Evolutionary conservation across 2,329 filamentous ascomycete species (phyloP).

Genomic region (Beauveria sp.): DNA sequence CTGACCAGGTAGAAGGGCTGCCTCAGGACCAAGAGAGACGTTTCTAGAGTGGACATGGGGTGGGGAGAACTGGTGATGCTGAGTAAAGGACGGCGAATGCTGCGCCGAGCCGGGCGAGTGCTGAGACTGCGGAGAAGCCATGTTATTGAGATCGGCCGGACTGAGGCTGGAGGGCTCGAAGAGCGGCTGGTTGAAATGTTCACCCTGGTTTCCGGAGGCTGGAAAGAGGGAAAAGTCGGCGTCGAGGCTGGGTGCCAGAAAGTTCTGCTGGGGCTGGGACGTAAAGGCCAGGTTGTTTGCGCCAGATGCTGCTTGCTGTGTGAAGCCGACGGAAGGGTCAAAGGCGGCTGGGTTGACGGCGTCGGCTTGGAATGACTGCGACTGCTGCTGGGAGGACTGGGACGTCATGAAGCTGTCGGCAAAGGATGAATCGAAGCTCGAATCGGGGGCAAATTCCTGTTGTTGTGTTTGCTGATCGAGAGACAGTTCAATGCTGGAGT

Average conservation of each 20-base stretch:
- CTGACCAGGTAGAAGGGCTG: conserved; percentile 47
- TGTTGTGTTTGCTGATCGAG: conserved; percentile 38
- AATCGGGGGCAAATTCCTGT: conserved; percentile 39
- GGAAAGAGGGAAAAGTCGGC: conserved; percentile 61
- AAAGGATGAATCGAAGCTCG: conserved; percentile 39
- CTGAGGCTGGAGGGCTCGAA: conserved; percentile 44
- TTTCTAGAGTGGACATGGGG: conserved; percentile 46
- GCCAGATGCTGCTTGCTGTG: conserved; percentile 34
- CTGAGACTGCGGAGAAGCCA: conserved; percentile 48
- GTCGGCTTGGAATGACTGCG: conserved; percentile 24
- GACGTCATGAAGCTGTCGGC: conserved; percentile 38
- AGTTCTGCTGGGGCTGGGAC: conserved; percentile 35
- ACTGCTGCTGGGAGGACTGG: conserved; percentile 24
- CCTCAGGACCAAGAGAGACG: conserved; percentile 49
- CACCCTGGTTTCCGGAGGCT: conserved; percentile 37
- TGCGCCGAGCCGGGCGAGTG: conserved; percentile 46
- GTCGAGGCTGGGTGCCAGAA: conserved; percentile 44
- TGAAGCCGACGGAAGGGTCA: conserved; percentile 36
- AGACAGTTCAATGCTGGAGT: conserved; percentile 46
- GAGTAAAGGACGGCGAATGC: conserved; percentile 50
- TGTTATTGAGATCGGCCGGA: conserved; percentile 41
- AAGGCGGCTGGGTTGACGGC: conserved; percentile 22
- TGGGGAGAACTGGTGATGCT: conserved; percentile 45
- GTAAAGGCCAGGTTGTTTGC: conserved; percentile 26
- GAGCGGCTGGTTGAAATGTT: conserved; percentile 55